Conservation (phyloP, 768 basidiomycete genomes). For the Boletus reticulatus region DNA sequence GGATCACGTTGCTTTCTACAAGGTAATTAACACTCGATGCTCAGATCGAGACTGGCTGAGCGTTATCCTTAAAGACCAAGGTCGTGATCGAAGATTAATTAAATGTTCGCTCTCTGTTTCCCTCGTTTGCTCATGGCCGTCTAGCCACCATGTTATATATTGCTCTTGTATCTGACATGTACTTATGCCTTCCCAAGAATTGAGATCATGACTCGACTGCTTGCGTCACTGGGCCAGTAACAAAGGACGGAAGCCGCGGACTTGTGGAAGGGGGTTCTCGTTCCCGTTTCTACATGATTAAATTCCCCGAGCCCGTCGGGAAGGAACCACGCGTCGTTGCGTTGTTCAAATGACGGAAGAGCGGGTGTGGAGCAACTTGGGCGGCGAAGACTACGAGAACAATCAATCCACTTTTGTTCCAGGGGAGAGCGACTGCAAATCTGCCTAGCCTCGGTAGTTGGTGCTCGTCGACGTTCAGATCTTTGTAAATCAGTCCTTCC, state of each 20-base stretch:
- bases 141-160: too few species aligned
- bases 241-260: too few species aligned
- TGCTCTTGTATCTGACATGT: background rate
- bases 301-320: background rate
- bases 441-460: too few species aligned
- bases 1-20: constrained; percentile 75
- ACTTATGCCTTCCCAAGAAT: background rate
- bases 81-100: constrained; percentile 17
- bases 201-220: background rate
- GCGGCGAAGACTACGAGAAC: background rate
- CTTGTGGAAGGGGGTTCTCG: too few species aligned
- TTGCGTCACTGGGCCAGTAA: too few species aligned
- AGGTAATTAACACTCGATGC: constrained; percentile 39
- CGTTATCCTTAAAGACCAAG: constrained; percentile 15
- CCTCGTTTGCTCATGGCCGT: background rate
- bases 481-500: background rate
- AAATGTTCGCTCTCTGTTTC: too few species aligned
- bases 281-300: background rate
- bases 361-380: background rate
- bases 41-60: background rate
- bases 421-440: too few species aligned
- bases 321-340: too few species aligned
- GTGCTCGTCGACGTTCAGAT: too few species aligned
- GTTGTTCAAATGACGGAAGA: background rate
- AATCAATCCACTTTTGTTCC: background rate